A percentile compares a stretch with the other conserved stretches of the same genome.
Evolutionary conservation across 202 grass and related monocot genomes (phyloP).

Genomic region (Cymbopogon flexuosus): DNA sequence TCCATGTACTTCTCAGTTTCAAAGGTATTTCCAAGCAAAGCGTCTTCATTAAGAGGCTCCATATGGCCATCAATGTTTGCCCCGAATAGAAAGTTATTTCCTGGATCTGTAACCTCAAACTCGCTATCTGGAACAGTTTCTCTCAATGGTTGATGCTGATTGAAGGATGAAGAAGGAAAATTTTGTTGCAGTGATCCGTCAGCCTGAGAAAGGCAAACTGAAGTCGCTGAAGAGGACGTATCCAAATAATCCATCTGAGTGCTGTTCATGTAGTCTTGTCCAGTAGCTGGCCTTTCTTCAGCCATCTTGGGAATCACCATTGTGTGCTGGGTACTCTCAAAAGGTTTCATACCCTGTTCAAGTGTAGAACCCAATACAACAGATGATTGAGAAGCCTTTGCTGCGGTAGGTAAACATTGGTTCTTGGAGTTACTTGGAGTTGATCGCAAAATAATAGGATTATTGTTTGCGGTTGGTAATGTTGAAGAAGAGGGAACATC

Average conservation of each 20-base stretch:
- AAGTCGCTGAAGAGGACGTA: conserved; percentile 73
- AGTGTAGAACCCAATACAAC: conserved; percentile 36
- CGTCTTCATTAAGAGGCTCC: conserved; percentile 48
- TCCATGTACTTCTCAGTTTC: conserved; percentile 51
- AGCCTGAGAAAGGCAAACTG: conserved; percentile 73
- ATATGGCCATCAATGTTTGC: conserved; percentile 57
- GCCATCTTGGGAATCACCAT: conserved; percentile 41
- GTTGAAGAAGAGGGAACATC: conserved; percentile 53
- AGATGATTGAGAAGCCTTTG: conserved; percentile 52
- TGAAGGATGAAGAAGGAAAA: conserved; percentile 58
- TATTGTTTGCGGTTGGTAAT: conserved; percentile 49
- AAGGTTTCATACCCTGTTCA: conserved; percentile 36
- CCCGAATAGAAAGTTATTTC: conserved; percentile 65
- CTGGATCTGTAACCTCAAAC: conserved; percentile 56
- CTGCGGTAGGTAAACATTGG: conserved; percentile 34
- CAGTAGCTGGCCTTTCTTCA: conserved; percentile 37
- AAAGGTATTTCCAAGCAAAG: conserved; percentile 48
- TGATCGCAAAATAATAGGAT: conserved; percentile 42
- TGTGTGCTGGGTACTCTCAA: conserved; percentile 34
- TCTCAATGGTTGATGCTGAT: conserved; percentile 46
- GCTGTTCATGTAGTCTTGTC: conserved; percentile 48
- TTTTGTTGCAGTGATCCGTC: conserved; percentile 66
- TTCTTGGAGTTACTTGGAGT: conserved; percentile 46
- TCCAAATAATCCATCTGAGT: conserved; percentile 66
- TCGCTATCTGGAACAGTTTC: conserved; percentile 52